A percentile compares a stretch with the other conserved stretches of the same genome.
Conservation (phyloP, 176 grass and related monocot species). For the Ananas comosus region DNA sequence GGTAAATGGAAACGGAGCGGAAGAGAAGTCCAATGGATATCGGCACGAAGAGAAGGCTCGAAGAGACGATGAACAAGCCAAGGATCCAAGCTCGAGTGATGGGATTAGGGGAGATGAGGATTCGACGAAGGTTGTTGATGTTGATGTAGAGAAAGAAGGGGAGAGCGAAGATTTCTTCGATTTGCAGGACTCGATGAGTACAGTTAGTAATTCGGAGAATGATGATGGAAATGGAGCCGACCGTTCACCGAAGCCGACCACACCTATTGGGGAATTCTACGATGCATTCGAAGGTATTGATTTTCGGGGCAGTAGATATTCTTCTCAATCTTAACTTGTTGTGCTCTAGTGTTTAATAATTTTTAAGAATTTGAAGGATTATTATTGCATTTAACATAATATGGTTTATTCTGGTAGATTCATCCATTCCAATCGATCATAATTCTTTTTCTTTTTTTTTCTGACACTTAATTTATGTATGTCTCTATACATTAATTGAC, state of each 20-base stretch:
- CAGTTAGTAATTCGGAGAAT: conserved; percentile 41
- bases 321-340: too few species aligned
- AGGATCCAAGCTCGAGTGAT: conserved; percentile 8
- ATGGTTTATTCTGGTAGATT: neutral
- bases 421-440: neutral
- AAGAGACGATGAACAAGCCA: conserved; percentile 14
- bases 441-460: too few species aligned
- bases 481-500: too few species aligned
- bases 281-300: conserved; percentile 86
- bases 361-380: too few species aligned
- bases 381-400: too few species aligned
- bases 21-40: neutral
- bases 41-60: conserved; percentile 7
- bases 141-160: conserved; percentile 20
- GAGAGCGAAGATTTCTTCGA: conserved; percentile 60
- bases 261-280: conserved; percentile 59
- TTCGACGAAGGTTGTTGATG: conserved; percentile 16
- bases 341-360: too few species aligned
- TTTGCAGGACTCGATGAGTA: conserved; percentile 45
- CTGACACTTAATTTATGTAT: too few species aligned
- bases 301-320: too few species aligned
- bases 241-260: conserved; percentile 41
- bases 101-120: conserved; percentile 19
- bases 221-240: conserved; percentile 40
- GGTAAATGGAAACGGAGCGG: neutral